Base-by-base conservation (phyloP, 306 rosid genomes). In the Quercus berberidifolia region DNA sequence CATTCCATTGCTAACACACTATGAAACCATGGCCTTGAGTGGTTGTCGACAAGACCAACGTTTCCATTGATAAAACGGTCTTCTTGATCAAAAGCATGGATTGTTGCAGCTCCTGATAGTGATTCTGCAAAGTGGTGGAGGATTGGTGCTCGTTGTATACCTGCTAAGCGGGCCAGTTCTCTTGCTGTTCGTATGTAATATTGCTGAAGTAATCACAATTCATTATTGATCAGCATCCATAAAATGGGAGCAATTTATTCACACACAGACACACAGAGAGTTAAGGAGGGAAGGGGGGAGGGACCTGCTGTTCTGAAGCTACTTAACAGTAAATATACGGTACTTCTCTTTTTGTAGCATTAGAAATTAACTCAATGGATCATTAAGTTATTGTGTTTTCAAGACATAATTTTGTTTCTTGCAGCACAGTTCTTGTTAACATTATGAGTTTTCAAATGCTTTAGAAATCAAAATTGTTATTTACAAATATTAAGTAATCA, bases 1-100 rank as follows among this genome's bases (percentile, higher is more conserved):
- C 99, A 94, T 78, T 95, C 99, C 99, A 95, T 92, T 28, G 96
- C 98, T 31, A 97, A 89, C n/a, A 91, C 87, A 60, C 89, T 92
- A 74, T 95, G 97, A 82, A 95, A 92, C 99, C 99, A 92, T 25
- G 99, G 99, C 75, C 86, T 91, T n/a, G 99, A 90, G 84, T 85
- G 86, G 60, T 78, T 75, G 84, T 95, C 97, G 69, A 92, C 84
- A 67, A 90, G 97, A 33, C 56, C 76, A 73, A 95, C 90, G 80
- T 95, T 95, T 67, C 91, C 74, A 69, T 79, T 1, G 30, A 79
- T 78, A 79, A 95, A 95, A 21, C 99, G 94, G 35, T 72, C 74
- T 81, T 90, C 91, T 79, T 95, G 99, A 83, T 95, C 83, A 28
- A 95, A 95, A 75, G 99, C 98, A 58, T 97, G 90, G 14, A 92